These are phyloP conservation scores for Penicillium cataractarum DNA, from an alignment of 495 filamentous ascomycete genomes.

Conservation along the genomic window DNA sequence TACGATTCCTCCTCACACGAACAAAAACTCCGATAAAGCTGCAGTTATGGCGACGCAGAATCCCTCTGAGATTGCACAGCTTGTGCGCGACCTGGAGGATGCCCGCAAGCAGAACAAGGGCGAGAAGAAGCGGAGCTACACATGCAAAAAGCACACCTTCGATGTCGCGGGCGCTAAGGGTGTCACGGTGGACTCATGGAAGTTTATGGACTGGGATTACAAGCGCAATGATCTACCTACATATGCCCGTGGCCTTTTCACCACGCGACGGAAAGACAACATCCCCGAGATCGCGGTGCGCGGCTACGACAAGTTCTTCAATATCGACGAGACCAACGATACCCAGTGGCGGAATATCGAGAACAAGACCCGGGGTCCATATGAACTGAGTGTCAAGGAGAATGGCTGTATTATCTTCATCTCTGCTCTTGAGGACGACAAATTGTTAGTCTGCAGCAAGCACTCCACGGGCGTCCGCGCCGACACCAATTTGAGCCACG, in stretches of 20 bases:
- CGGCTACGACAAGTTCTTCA: conserved; percentile 99
- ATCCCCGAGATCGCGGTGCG: conserved; percentile 77
- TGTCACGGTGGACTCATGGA: conserved; percentile 84
- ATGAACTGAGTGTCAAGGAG: conserved; percentile 95
- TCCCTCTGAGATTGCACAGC: conserved; percentile 57
- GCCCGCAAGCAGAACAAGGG: conserved; percentile 53
- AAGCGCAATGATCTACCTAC: conserved; percentile 82
- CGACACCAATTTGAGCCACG: conserved; percentile 76
- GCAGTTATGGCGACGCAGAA: conserved; percentile 60
- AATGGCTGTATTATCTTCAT: conserved; percentile 99
- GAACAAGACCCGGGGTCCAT: conserved; percentile 78
- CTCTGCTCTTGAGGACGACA: conserved; percentile 83
- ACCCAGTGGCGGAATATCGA: conserved; percentile 85
- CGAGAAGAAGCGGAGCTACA: conserved; percentile 54
- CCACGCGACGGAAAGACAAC: conserved; percentile 62
- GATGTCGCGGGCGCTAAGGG: conserved; percentile 59
- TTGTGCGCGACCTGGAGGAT: conserved; percentile 60
- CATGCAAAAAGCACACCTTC: conserved; percentile 76
- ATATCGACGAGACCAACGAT: conserved; percentile 73
- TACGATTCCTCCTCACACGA: conserved; percentile 8
- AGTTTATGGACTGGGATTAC: conserved; percentile 92
- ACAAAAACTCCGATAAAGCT: neutral
- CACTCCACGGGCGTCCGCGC: conserved; percentile 83
- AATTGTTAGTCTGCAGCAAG: conserved; percentile 93
- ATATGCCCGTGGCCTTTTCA: conserved; percentile 93